Evolutionary conservation across 176 grass and related monocot species (phyloP).

Genomic region (Avena insularis): DNA sequence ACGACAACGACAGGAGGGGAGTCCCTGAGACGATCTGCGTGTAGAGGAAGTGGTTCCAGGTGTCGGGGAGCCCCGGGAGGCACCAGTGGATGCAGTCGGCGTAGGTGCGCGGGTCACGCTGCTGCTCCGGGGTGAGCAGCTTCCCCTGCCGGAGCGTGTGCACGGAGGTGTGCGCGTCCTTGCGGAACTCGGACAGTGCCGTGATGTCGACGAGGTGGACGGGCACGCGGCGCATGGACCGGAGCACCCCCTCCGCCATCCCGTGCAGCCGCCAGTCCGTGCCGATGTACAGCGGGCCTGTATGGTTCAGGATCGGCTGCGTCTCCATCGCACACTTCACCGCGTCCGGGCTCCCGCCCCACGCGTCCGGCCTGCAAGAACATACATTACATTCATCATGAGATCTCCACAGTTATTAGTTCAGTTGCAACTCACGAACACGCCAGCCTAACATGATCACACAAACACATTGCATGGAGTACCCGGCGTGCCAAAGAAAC

Average conservation of each 20-base stretch:
- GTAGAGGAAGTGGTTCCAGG: conserved; percentile 78
- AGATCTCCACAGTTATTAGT: not conserved
- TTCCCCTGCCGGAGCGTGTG: conserved; percentile 75
- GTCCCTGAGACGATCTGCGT: conserved; percentile 42
- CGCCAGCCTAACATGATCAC: too few relatives aligned
- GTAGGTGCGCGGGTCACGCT: conserved; percentile 54
- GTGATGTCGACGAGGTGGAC: conserved; percentile 68
- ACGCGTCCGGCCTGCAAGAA: conserved; percentile 35
- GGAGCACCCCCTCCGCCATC: conserved; percentile 50
- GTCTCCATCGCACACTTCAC: conserved; percentile 81
- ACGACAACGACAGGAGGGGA: not conserved
- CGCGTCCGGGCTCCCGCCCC: conserved; percentile 45
- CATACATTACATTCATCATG: not conserved
- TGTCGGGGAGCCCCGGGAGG: conserved; percentile 66
- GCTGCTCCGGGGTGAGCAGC: conserved; percentile 59
- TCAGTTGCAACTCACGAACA: not conserved
- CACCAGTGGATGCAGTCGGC: conserved; percentile 89
- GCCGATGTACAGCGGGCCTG: conserved; percentile 49
- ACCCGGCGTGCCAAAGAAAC: not conserved
- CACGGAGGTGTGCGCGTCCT: conserved; percentile 77
- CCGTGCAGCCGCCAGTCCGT: conserved; percentile 80
- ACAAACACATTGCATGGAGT: too few relatives aligned
- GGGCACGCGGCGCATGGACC: conserved; percentile 41
- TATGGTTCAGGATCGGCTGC: conserved; percentile 57
- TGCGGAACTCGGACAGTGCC: conserved; percentile 64